Evolutionary conservation across 2,329 filamentous ascomycete genomes (phyloP), one percentile per base, ranked within the genome.

Genomic region (Botryotinia globosa): DNA sequence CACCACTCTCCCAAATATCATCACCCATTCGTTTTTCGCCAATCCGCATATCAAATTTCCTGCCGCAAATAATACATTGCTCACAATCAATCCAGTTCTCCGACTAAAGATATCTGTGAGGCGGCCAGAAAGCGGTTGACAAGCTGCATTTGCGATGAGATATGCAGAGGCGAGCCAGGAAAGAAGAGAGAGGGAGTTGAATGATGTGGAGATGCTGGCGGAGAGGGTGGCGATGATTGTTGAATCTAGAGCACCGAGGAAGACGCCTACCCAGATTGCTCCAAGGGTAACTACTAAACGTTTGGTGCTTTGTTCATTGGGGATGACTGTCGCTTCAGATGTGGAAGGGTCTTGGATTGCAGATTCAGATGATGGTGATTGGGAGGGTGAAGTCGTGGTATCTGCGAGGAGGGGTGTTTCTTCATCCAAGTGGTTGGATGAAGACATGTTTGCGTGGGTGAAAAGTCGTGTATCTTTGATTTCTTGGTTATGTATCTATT

Each of bases 131-230:
- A 97, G 86, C 20, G 94, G 94, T 81, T 97, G 94, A 78, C 90
- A 93, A 0, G 93, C 93, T 2, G 94, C 92, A 81, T 95, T 97
- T 76, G 94, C 91, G 78, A 97, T 94, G 42, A 97, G 87, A 80
- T 97, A 97, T 32, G 93, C 91, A 0, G 93, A 92, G 0, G 93
- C 94, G 12, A 97, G 89, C 94, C 94, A 97, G 0, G 93, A 94
- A 62, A 97, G 86, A 6, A 96, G 85, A 32, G 90, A 91, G 42
- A 97, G 88, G 1, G 93, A 97, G 73, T 90, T 86, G 82, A 97
- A 97, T 61, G 91, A 91, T 80, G 90, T 92, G 37, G 92, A 92
- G 75, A 98, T 97, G 12, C 94, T 93, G 0, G 89, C 92, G 0
- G 92, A 91, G 1, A 97, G 87, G 0, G 94, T 97, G 14, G 94